These are phyloP conservation scores for Talaromyces liani DNA, from an alignment of 495 filamentous ascomycete species.

Conservation along the genomic window DNA sequence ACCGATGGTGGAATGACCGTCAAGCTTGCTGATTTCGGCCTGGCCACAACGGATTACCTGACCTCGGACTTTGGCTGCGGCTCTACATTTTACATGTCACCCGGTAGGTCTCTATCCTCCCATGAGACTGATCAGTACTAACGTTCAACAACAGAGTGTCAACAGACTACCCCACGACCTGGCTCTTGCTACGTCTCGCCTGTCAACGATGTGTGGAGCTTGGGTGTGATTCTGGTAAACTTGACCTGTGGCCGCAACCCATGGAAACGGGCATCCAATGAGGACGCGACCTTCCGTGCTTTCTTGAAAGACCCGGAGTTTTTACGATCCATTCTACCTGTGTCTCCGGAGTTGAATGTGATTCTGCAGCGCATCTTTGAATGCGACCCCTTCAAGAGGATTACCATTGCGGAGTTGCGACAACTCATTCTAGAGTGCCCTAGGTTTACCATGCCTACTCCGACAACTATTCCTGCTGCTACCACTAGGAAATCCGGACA, in stretches of 20 bases:
- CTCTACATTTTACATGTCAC: conserved; percentile 98
- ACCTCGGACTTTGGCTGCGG: conserved; percentile 97
- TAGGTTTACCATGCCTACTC: conserved; percentile 54
- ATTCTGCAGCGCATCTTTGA: conserved; percentile 90
- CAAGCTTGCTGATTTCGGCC: conserved; percentile 95
- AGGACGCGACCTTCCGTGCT: conserved; percentile 93
- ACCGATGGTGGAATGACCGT: conserved; percentile 79
- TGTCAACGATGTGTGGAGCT: conserved; percentile 95
- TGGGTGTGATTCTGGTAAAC: conserved; percentile 96
- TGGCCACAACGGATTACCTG: conserved; percentile 74
- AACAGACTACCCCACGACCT: conserved; percentile 72
- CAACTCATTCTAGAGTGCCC: conserved; percentile 68
- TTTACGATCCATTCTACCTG: conserved; percentile 83
- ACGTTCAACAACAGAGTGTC: conserved; percentile 64
- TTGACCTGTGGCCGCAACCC: conserved; percentile 97
- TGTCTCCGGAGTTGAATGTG: conserved; percentile 82
- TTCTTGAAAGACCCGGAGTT: conserved; percentile 82
- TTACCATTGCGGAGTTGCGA: conserved; percentile 76
- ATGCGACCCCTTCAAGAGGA: conserved; percentile 75
- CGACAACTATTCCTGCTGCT: background rate
- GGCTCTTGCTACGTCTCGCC: conserved; percentile 80
- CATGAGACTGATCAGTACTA: conserved; percentile 6
- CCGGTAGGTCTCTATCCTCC: conserved; percentile 58
- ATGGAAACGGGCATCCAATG: conserved; percentile 89
- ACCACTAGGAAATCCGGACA: conserved; percentile 1